A percentile compares a stretch with the other conserved stretches of the same genome.
These are phyloP conservation scores for Paracorniculantispora psalliotae DNA, from an alignment of 2,329 filamentous ascomycete genomes.

Conservation along the genomic window DNA sequence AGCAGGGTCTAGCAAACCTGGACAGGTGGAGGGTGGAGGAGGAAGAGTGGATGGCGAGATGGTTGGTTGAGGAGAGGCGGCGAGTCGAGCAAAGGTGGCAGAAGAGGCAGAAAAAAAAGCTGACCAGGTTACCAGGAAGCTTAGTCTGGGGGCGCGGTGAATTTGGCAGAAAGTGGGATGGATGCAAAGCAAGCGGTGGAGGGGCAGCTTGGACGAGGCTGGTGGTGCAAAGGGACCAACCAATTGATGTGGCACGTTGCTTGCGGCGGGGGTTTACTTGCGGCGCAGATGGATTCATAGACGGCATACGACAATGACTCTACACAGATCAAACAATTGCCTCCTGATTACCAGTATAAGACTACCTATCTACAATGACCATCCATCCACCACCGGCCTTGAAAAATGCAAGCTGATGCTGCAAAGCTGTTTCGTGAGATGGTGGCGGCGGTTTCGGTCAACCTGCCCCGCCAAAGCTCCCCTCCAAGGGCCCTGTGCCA, in stretches of 20 bases:
- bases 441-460: constrained; percentile 8
- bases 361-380: too few relatives aligned
- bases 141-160: neutral
- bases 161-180: constrained; percentile 6
- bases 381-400: too few relatives aligned
- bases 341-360: too few relatives aligned
- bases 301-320: too few relatives aligned
- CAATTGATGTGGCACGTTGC: constrained; percentile 11
- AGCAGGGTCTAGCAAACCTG: constrained; percentile 5
- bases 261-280: too few relatives aligned
- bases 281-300: too few relatives aligned
- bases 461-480: constrained; percentile 1
- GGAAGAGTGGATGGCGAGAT: constrained; percentile 3
- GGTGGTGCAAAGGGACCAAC: neutral
- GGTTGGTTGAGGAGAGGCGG: constrained; percentile 13
- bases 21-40: neutral
- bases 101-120: neutral
- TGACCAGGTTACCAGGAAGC: neutral
- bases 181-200: constrained; percentile 9
- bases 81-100: neutral
- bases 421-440: constrained; percentile 8
- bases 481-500: neutral
- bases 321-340: too few relatives aligned
- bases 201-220: neutral
- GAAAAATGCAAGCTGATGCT: neutral